Base-by-base conservation (phyloP, 306 rosid species). In the Sicyos edulis region DNA sequence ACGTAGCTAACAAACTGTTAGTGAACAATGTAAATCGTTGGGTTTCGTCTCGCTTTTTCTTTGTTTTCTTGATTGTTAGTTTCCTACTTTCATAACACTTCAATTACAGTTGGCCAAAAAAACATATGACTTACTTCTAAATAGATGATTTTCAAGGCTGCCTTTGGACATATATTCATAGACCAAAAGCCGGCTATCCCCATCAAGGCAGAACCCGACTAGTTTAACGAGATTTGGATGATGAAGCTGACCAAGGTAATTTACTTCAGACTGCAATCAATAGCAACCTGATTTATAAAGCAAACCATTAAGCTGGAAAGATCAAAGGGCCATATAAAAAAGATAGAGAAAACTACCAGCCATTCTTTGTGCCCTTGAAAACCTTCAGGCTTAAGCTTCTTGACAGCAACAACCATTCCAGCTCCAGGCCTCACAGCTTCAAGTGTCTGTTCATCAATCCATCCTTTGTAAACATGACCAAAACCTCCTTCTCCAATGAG, bases 61-160 rank as follows among this genome's bases (percentile, higher is more conserved):
- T 26, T 26, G 29, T 1, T 26, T 26, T 26, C 29, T 26, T 26
- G 29, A 26, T 26, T 26, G 29, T 26, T 26, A n/a, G 29, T 1
- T 26, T 26, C 29, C 29, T 1, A 26, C 29, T 26, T 26, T 26
- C 29, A 26, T 26, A 26, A 26, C 29, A 26, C 29, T 1, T 26
- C 29, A 26, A 24, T n/a, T 29, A 47, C 59, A 72, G 20, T 72
- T 37, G 24, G 54, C 58, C 47, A 68, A 34, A 24, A 14, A 14
- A 53, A 40, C 19, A 34, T 6, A 34, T 6, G 52, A 62, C 80
- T 49, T 65, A 80, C 83, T 63, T 50, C 77, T 65, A 42, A 80
- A 80, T 10, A 80, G 80, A 74, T 80, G 83, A 56, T 80, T 80
- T 75, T 80, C 83, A 56, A 80, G 72, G 83, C 80, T 80, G 57